Evolutionary conservation across 2,329 filamentous ascomycete genomes (phyloP).

Genomic region (Fusarium sp.): DNA sequence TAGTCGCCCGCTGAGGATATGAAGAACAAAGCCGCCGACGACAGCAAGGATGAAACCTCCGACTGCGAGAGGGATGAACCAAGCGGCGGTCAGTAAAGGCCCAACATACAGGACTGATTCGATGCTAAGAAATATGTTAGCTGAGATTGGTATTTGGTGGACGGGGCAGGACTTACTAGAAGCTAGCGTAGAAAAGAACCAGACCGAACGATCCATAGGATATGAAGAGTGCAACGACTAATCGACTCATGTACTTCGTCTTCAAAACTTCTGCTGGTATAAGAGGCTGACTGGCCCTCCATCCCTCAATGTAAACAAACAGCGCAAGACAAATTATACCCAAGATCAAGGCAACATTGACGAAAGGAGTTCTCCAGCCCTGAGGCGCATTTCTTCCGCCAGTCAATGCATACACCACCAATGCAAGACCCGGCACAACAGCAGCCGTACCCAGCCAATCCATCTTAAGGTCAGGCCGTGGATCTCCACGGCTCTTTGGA

Average conservation of each 20-base stretch:
- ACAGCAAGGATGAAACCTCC: conserved; percentile 74
- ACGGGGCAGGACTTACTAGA: conserved; percentile 60
- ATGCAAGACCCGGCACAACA: conserved; percentile 71
- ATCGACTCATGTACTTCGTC: conserved; percentile 73
- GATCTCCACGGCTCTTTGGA: conserved; percentile 46
- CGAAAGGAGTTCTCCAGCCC: conserved; percentile 79
- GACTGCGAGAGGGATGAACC: conserved; percentile 73
- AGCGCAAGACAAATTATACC: conserved; percentile 68
- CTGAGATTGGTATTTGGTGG: fast-evolving
- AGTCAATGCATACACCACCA: conserved; percentile 80
- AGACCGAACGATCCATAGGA: conserved; percentile 75
- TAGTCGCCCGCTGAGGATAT: conserved; percentile 70
- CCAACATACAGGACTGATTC: conserved; percentile 66
- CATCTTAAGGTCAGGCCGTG: conserved; percentile 58
- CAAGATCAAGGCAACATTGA: conserved; percentile 70
- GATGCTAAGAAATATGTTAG: conserved; percentile 55
- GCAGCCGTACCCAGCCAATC: conserved; percentile 73
- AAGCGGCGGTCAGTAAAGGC: conserved; percentile 72
- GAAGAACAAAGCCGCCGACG: conserved; percentile 72
- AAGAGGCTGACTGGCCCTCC: conserved; percentile 73
- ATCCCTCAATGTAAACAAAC: conserved; percentile 77
- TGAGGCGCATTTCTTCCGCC: conserved; percentile 74
- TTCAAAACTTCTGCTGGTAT: conserved; percentile 76
- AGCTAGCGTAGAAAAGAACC: conserved; percentile 74
- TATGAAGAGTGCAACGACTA: conserved; percentile 70